Evolutionary conservation across 768 basidiomycete species (phyloP).

Genomic region (Boletus bicolor): DNA sequence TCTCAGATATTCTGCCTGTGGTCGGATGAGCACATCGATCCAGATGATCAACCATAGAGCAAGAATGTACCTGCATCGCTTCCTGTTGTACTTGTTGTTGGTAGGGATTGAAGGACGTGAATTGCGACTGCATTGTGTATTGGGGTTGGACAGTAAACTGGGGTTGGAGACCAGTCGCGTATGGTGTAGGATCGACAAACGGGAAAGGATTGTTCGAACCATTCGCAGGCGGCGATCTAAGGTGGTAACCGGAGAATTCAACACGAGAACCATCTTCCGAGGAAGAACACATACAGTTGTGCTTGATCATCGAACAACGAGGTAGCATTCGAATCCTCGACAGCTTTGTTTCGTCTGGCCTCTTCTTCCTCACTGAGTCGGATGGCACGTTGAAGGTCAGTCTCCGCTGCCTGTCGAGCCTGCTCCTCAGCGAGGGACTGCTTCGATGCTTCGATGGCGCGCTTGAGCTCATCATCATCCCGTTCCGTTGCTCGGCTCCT

Average conservation of each 20-base stretch:
- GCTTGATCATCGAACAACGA: conserved; percentile 85
- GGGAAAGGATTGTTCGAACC: conserved; percentile 56
- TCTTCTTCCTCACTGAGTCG: conserved; percentile 91
- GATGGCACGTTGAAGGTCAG: conserved; percentile 81
- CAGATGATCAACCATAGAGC: background rate
- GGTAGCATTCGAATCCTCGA: conserved; percentile 70
- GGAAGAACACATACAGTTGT: conserved; percentile 56
- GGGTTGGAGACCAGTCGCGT: conserved; percentile 56
- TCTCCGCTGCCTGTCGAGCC: conserved; percentile 60
- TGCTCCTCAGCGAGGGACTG: conserved; percentile 68
- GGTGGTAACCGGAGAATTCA: conserved; percentile 2
- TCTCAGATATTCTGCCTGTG: conserved; percentile 41
- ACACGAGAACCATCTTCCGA: background rate
- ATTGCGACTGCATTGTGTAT: conserved; percentile 72
- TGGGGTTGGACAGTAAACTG: conserved; percentile 82
- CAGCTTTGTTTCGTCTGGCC: conserved; percentile 60
- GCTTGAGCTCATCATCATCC: conserved; percentile 81
- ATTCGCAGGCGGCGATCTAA: conserved; percentile 32
- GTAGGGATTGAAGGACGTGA: conserved; percentile 91
- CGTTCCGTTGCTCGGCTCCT: conserved; percentile 29
- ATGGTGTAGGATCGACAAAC: conserved; percentile 56
- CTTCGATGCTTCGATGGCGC: conserved; percentile 91
- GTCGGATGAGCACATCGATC: conserved; percentile 8
- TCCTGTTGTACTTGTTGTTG: conserved; percentile 93
- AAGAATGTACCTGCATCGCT: conserved; percentile 54